phyloP scores from a whole-genome alignment of 305 asterid genomes.

The Rubia tinctorum region DNA sequence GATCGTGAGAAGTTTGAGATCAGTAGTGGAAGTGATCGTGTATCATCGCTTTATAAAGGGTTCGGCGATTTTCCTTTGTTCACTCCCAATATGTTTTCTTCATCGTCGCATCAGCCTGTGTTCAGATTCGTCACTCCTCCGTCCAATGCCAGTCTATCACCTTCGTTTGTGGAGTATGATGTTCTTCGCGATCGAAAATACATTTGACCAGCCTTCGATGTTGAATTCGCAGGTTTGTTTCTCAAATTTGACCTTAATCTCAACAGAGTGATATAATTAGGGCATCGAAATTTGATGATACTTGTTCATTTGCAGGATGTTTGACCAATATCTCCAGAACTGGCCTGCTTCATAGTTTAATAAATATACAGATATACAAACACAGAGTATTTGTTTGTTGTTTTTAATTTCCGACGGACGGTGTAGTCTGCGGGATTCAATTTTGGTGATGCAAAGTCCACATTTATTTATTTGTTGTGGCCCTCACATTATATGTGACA shows the following conservation, averaged over 20 bases:
- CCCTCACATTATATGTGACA: neutral
- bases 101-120: conserved; percentile 29
- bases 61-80: conserved; percentile 30
- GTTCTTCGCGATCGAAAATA: neutral
- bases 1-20: conserved; percentile 7
- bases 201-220: neutral
- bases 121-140: conserved; percentile 16
- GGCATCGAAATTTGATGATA: neutral
- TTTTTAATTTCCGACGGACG: neutral
- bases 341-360: neutral
- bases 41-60: neutral
- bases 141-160: conserved; percentile 24
- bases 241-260: neutral
- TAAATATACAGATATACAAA: neutral
- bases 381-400: neutral
- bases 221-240: neutral
- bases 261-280: neutral
- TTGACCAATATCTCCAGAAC: neutral
- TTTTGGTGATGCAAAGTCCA: neutral
- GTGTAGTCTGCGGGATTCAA: neutral
- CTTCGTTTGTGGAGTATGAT: conserved; percentile 34
- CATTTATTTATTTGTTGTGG: neutral
- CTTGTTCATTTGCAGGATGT: neutral
- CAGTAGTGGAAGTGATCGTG: neutral
- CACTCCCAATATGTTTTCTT: conserved; percentile 34